These are phyloP conservation scores for Citrus cavaleriei DNA, from an alignment of 345 rosid genomes.

Conservation along the genomic window DNA sequence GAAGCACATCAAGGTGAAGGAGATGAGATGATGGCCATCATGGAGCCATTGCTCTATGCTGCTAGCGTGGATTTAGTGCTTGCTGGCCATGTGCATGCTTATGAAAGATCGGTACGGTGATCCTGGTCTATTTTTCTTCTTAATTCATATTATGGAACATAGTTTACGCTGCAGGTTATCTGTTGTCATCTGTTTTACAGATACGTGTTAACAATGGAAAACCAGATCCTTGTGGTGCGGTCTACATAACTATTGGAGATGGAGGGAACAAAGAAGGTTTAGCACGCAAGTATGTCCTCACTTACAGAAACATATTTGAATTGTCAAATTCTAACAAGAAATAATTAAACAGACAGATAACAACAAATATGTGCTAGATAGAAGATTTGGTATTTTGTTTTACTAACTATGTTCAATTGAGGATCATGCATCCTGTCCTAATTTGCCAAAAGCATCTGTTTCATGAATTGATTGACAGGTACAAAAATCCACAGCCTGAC, in stretches of 20 bases:
- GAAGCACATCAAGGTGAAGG: constrained; percentile 86
- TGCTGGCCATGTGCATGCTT: constrained; percentile 96
- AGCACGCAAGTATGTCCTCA: constrained; percentile 56
- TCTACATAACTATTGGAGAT: constrained; percentile 88
- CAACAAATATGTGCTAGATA: background rate
- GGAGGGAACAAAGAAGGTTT: constrained; percentile 96
- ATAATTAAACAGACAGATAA: background rate
- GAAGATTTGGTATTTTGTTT: background rate
- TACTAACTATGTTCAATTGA: background rate
- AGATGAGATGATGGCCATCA: constrained; percentile 66
- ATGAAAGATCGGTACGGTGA: constrained; percentile 73
- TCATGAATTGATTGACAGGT: constrained; percentile 32
- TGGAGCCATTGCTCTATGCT: constrained; percentile 84
- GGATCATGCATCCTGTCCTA: background rate
- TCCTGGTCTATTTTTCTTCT: background rate
- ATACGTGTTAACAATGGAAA: constrained; percentile 65
- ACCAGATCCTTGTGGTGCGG: constrained; percentile 66
- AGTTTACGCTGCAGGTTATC: constrained; percentile 3
- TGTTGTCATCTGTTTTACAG: constrained; percentile 32
- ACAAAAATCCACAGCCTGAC: constrained; percentile 62
- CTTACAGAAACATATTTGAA: background rate
- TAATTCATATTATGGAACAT: constrained; percentile 14
- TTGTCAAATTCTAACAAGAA: background rate
- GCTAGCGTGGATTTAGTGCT: constrained; percentile 74
- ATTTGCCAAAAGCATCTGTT: background rate